A percentile compares a stretch with the other conserved stretches of the same genome.
These are phyloP conservation scores for Acer saccharum DNA, from an alignment of 345 rosid species.

Conservation along the genomic window DNA sequence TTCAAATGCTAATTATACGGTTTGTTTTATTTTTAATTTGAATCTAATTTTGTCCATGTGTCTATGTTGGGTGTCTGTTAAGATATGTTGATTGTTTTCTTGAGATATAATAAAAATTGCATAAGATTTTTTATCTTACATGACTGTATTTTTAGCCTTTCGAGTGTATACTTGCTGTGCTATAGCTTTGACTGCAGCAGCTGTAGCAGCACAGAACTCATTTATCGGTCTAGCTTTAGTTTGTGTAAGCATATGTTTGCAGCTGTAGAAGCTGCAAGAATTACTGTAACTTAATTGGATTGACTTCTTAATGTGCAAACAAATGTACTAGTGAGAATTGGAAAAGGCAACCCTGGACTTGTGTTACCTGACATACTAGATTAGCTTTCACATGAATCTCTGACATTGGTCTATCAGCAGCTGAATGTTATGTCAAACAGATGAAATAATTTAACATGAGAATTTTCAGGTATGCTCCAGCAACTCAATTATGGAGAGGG, in stretches of 20 bases:
- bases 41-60: neutral
- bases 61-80: neutral
- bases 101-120: neutral
- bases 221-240: neutral
- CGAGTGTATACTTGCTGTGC: neutral
- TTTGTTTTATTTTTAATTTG: neutral
- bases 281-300: neutral
- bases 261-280: neutral
- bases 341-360: neutral
- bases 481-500: conserved; percentile 92
- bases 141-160: neutral
- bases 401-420: neutral
- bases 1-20: neutral
- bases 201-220: neutral
- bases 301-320: neutral
- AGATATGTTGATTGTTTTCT: neutral
- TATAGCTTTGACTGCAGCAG: neutral
- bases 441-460: conserved; percentile 15
- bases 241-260: neutral
- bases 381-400: neutral
- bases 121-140: neutral
- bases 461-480: conserved; percentile 76
- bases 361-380: neutral
- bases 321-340: neutral
- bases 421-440: neutral